phyloP scores from a whole-genome alignment of 768 basidiomycete genomes.

The Flagelloscypha sp. region DNA sequence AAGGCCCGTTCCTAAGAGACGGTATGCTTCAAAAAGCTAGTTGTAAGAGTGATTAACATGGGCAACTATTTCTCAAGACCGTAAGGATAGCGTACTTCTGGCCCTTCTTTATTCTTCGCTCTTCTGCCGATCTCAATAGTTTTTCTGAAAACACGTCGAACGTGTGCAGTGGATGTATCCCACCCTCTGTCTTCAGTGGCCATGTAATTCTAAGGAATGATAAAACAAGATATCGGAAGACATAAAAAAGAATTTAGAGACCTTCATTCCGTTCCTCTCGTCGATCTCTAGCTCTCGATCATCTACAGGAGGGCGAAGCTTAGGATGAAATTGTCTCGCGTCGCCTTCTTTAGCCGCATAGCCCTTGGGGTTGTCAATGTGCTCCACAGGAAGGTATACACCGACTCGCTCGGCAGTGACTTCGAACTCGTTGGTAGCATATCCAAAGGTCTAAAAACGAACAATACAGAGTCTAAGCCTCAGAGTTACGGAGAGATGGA shows the following conservation, averaged over 20 bases:
- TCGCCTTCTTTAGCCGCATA: conserved; percentile 66
- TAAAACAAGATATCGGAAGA: background rate
- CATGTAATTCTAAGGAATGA: conserved; percentile 59
- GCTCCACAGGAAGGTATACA: conserved; percentile 68
- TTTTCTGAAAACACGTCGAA: conserved; percentile 48
- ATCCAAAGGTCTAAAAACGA: conserved; percentile 44
- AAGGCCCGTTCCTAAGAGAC: conserved; percentile 58
- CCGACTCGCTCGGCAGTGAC: conserved; percentile 67
- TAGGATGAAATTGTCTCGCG: conserved; percentile 60
- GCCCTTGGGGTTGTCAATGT: conserved; percentile 76
- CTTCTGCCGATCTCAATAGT: conserved; percentile 67
- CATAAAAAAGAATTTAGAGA: conserved; percentile 13
- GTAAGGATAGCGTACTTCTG: conserved; percentile 59
- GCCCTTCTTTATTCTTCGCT: conserved; percentile 42
- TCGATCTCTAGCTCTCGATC: conserved; percentile 71
- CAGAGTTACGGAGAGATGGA: background rate
- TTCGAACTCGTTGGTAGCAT: conserved; percentile 60
- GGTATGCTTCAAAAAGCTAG: conserved; percentile 51
- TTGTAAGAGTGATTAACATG: conserved; percentile 33
- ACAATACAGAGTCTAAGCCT: background rate
- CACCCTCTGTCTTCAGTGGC: conserved; percentile 59
- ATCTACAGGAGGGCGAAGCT: conserved; percentile 68
- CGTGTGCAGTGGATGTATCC: conserved; percentile 67
- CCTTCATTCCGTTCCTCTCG: conserved; percentile 73
- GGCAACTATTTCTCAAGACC: conserved; percentile 56